Conservation (phyloP, 345 rosid species). For the Eucalyptus caleyi region DNA sequence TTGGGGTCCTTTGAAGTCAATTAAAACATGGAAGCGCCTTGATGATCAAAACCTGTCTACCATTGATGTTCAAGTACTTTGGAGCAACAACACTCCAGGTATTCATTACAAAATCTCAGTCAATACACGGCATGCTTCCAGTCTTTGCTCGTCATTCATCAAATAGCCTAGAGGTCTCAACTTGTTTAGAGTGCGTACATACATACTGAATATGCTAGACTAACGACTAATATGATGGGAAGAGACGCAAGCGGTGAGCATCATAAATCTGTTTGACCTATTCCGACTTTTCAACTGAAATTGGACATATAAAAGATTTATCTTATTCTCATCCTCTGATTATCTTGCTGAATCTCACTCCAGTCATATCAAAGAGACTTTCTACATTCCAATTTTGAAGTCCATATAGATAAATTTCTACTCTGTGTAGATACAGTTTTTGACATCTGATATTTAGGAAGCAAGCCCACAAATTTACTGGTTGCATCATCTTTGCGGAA, state of each 20-base stretch:
- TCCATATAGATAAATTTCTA: neutral
- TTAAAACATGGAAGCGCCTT: conserved; percentile 88
- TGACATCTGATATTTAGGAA: neutral
- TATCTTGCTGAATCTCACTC: neutral
- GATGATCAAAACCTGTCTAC: conserved; percentile 56
- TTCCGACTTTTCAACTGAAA: neutral
- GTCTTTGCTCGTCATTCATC: neutral
- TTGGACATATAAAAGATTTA: neutral
- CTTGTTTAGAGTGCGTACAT: neutral
- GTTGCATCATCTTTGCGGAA: neutral
- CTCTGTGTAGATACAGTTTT: neutral
- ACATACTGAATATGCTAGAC: neutral
- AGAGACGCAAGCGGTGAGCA: neutral
- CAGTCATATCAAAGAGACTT: neutral
- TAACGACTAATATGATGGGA: neutral
- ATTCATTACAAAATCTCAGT: neutral
- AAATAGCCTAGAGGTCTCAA: neutral
- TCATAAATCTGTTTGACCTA: neutral
- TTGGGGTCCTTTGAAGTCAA: conserved; percentile 71
- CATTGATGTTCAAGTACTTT: conserved; percentile 54
- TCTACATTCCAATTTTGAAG: neutral
- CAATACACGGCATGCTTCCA: neutral
- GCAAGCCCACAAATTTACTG: neutral
- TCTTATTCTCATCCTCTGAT: neutral
- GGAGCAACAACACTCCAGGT: conserved; percentile 53